Conservation (phyloP, 345 rosid genomes). For the Gossypium sturtianum region DNA sequence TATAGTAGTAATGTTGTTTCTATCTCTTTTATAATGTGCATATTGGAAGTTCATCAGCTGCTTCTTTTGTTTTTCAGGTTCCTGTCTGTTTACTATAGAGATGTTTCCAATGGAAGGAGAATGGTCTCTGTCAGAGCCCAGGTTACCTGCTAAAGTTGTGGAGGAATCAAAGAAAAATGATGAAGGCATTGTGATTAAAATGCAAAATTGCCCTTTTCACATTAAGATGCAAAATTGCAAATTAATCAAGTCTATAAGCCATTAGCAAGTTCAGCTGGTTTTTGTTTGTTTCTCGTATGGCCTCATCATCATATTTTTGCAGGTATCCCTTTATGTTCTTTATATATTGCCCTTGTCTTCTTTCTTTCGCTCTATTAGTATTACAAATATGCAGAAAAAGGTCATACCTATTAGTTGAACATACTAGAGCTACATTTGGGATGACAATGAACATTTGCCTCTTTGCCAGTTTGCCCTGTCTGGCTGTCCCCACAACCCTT, state of each 20-base stretch:
- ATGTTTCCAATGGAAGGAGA: conserved; percentile 42
- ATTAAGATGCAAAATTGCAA: too few species aligned
- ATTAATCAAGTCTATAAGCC: conserved; percentile 22
- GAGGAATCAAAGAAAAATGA: conserved; percentile 76
- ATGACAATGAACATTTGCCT: too few species aligned
- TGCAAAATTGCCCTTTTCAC: too few species aligned
- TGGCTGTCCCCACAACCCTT: too few species aligned
- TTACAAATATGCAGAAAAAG: not conserved
- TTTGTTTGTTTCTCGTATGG: not conserved
- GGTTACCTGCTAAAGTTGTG: conserved; percentile 73
- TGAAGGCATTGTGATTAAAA: conserved; percentile 76
- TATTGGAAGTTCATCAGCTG: not conserved
- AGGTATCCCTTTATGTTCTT: conserved; percentile 61
- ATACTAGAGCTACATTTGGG: not conserved
- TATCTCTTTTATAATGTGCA: too few species aligned
- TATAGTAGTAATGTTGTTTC: not conserved
- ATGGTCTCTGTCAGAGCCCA: conserved; percentile 67
- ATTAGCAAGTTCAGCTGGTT: not conserved
- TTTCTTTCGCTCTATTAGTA: not conserved
- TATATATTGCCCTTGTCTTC: too few species aligned
- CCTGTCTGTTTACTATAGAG: conserved; percentile 34
- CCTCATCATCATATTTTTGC: conserved; percentile 10
- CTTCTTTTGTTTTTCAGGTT: conserved; percentile 31
- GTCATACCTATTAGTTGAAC: not conserved
- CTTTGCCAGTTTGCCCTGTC: too few species aligned